phyloP scores from a whole-genome alignment of 257 asterid species.

The Fraxinus quadrangulata region DNA sequence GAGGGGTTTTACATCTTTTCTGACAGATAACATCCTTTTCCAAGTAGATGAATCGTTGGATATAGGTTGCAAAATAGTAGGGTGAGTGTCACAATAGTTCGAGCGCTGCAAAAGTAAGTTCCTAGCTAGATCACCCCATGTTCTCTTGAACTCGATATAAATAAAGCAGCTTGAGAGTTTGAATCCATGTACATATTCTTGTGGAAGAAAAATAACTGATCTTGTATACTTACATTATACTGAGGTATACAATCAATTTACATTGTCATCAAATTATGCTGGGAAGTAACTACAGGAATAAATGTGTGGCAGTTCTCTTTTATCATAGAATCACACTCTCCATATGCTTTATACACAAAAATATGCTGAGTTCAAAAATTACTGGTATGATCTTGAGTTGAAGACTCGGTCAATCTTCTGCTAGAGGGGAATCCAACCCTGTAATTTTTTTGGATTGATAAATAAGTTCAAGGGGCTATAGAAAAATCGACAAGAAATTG shows the following conservation, averaged over 20 bases:
- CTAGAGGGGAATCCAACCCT: constrained; percentile 99
- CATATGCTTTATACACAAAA: constrained; percentile 21
- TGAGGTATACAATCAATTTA: constrained; percentile 31
- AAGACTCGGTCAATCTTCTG: constrained; percentile 22
- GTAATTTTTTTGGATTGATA: constrained; percentile 28
- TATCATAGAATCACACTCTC: neutral
- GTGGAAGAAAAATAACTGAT: neutral
- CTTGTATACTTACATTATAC: constrained; percentile 9
- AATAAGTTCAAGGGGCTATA: constrained; percentile 10
- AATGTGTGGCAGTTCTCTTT: neutral
- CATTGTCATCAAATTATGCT: constrained; percentile 11
- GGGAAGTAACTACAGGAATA: neutral
- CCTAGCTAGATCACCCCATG: neutral
- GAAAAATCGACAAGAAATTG: neutral
- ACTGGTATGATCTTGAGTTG: constrained; percentile 18
- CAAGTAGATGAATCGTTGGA: too few relatives aligned
- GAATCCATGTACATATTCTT: neutral
- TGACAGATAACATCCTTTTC: too few relatives aligned
- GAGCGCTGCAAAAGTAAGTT: neutral
- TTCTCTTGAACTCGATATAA: neutral
- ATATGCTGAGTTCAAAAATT: constrained; percentile 1
- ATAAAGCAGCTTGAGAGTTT: neutral
- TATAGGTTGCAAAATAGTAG: too few relatives aligned
- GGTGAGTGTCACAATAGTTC: too few relatives aligned
- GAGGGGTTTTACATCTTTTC: too few relatives aligned